Conservation (phyloP, 108 stramenopile genomes). For the Cyclotella choctawhatcheeana region DNA sequence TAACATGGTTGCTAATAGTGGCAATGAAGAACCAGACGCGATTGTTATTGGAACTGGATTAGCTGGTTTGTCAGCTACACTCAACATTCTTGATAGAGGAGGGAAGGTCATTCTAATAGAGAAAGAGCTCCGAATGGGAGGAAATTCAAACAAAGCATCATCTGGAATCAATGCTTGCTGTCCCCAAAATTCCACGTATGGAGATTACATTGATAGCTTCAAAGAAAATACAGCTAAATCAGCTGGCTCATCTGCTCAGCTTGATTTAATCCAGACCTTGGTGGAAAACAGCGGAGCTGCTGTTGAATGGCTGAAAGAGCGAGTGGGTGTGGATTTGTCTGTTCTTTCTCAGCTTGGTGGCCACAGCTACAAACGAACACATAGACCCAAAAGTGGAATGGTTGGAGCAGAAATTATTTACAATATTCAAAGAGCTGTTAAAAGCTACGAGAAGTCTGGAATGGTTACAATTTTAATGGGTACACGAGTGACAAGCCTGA, state of each 20-base stretch:
- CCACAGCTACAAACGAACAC: constrained; percentile 86
- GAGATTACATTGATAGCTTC: constrained; percentile 76
- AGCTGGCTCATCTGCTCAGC: constrained; percentile 70
- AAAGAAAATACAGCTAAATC: constrained; percentile 81
- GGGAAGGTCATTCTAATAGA: constrained; percentile 86
- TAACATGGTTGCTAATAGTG: constrained; percentile 21
- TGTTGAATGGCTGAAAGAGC: constrained; percentile 81
- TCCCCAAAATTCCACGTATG: constrained; percentile 66
- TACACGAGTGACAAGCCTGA: constrained; percentile 66
- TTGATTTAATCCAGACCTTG: constrained; percentile 75
- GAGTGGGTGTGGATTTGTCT: constrained; percentile 83
- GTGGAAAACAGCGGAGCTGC: constrained; percentile 77
- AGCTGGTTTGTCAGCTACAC: constrained; percentile 85
- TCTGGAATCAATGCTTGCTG: constrained; percentile 92
- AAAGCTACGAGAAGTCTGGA: constrained; percentile 76
- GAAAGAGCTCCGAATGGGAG: constrained; percentile 89
- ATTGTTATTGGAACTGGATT: constrained; percentile 91
- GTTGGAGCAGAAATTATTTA: constrained; percentile 90
- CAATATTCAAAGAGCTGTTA: constrained; percentile 83
- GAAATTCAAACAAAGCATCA: constrained; percentile 94
- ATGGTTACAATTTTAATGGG: constrained; percentile 77
- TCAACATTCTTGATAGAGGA: constrained; percentile 88
- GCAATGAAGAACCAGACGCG: constrained; percentile 75
- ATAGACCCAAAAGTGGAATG: constrained; percentile 87
- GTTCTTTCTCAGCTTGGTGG: constrained; percentile 91